These are phyloP conservation scores for Acanthamoeba sp. DNA, from an alignment of 208 protist species.

Conservation along the genomic window DNA sequence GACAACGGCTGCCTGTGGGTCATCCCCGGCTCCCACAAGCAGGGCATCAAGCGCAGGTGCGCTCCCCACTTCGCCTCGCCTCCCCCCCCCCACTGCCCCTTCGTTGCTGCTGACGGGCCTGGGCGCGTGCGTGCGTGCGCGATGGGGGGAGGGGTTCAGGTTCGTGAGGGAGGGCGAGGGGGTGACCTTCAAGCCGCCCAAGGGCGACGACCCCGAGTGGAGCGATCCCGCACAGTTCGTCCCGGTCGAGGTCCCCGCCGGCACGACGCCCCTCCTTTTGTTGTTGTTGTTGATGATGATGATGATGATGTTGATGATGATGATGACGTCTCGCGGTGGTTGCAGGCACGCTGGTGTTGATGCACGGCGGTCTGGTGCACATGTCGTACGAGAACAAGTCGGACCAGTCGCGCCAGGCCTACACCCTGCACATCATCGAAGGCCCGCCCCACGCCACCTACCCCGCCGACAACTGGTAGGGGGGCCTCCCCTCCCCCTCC, in stretches of 20 bases:
- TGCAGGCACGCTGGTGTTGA: slow-evolving; percentile 82
- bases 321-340: too few species aligned
- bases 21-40: slow-evolving; percentile 86
- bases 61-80: not conserved
- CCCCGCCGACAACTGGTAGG: slow-evolving; percentile 67
- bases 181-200: slow-evolving; percentile 56
- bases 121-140: not conserved
- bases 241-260: not conserved
- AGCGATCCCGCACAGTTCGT: not conserved
- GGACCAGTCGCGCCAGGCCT: slow-evolving; percentile 86
- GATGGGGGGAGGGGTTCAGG: not conserved
- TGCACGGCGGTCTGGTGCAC: slow-evolving; percentile 89
- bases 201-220: slow-evolving; percentile 48
- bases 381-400: slow-evolving; percentile 86
- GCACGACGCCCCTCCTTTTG: not conserved
- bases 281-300: slow-evolving; percentile 32
- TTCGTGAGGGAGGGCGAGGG: slow-evolving; percentile 63
- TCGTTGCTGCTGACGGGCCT: not conserved
- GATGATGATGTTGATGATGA: too few species aligned
- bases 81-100: not conserved
- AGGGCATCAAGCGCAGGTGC: slow-evolving; percentile 75
- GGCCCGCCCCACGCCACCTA: slow-evolving; percentile 72
- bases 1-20: slow-evolving; percentile 91
- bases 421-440: slow-evolving; percentile 90
- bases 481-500: not conserved